Base-by-base conservation (phyloP, 352 stramenopile genomes). In the Globisporangium heterothallicum region DNA sequence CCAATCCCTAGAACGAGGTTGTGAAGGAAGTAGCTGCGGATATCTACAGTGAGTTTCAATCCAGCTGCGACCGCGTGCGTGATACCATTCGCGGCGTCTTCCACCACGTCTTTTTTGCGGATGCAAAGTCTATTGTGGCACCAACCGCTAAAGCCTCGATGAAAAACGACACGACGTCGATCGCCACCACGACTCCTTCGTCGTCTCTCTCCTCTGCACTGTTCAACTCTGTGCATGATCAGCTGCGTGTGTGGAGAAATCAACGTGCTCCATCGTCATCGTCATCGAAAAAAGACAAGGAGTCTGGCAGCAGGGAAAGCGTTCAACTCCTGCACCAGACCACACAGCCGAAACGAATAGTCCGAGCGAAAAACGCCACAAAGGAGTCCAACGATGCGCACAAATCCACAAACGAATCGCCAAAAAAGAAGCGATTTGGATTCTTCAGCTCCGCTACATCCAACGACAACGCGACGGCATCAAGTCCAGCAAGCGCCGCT, bases 21-120 rank as follows among this genome's bases (percentile, higher is more conserved):
- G 29, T 71, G 0, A 1, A 18, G 16, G 73, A 84, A 12, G 61
- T 74, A 3, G 64, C 68, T 0, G 27, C 12, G 14, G 67, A 74
- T 19, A 79, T 84, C 29, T 61, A 64, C 42, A 32, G 41, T 16
- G 73, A 84, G 34, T 61, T 81, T 38, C 22, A 35, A 27, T 61
- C 53, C 10, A 75, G 25, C 38, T 52, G 58, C 42, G 18, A 24
- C 21, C 53, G 56, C 16, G 59, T 81, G 9, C 60, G 59, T 26
- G 49, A 32, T 0, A 27, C 56, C 14, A 48, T 73, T 24, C 42
- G 10, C 0, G 55, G 19, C 10, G 51, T 34, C 8, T 54, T 72
- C 10, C 42, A 35, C 13, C 43, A 47, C 9, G 56, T 62, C 6
- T 66, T 80, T 19, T 72, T 74, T 19, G 14, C 19, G 18, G 63